Base-by-base conservation (phyloP, 2,329 filamentous ascomycete species). In the Xylaria sp. region DNA sequence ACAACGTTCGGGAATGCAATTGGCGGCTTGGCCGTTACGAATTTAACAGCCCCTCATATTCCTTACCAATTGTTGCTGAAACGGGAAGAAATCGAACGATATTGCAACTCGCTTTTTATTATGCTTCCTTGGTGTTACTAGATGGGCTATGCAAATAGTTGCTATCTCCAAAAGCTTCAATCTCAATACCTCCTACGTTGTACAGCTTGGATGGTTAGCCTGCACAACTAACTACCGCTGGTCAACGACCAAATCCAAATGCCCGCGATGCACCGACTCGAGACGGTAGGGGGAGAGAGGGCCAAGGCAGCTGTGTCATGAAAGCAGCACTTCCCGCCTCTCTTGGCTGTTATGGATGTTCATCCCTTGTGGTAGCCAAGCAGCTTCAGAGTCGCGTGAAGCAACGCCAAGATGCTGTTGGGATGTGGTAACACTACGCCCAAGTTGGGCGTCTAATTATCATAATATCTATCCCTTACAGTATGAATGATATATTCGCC, bases 11-110 rank as follows among this genome's bases (percentile, higher is more conserved):
- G 28, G 28, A 6, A 28, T 3, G 3, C 41, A 37, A 56, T 61
- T 61, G 56, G 61, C 23, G 37, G 50, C 66, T 68, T 68, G 66
- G 66, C 66, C 62, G 66, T 69, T 69, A 69, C 66, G 31, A 65
- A 65, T 41, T 46, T 44, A 28, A 54, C 61, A 23, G 61, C 48
- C 50, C 61, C 55, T 50, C 50, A 50, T 60, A 54, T 51, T 65
- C 6, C 6, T 52, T 48, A 50, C 62, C 37, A 37, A 13, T 28
- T 59, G n/a, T 37, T 54, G 25, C 66, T 52, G 51, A 56, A 65
- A 57, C 2, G 15, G 20, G 66, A 62, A 51, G 50, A 54, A 65
- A 66, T 65, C 66, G 66, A 61, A 69, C 51, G 56, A 69, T 54
- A 44, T 51, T 61, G 15, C 7, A 44, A 55, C 56, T 9, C 5